Conservation (phyloP, 176 grass and related monocot genomes). For the Melocanna baccifera region DNA sequence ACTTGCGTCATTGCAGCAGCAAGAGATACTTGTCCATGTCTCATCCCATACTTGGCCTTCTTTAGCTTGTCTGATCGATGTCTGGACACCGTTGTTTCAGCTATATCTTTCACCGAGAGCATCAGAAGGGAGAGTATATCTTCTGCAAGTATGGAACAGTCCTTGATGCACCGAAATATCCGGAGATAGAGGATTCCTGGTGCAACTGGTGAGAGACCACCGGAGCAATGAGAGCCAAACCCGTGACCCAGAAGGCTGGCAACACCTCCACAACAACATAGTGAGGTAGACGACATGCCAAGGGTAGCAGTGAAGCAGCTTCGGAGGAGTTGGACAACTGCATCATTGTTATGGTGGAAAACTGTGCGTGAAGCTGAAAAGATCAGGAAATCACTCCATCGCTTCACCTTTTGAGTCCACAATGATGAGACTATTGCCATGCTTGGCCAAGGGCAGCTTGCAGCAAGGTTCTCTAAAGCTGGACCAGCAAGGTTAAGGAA, state of each 20-base stretch:
- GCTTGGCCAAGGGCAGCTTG: slow-evolving; percentile 97
- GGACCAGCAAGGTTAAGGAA: slow-evolving; percentile 97
- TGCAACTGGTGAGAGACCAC: slow-evolving; percentile 83
- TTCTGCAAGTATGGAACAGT: slow-evolving; percentile 78
- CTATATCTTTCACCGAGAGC: slow-evolving; percentile 83
- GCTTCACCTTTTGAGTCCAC: slow-evolving; percentile 95
- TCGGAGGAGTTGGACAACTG: slow-evolving; percentile 78
- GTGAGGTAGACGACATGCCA: slow-evolving; percentile 56
- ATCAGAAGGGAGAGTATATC: slow-evolving; percentile 72
- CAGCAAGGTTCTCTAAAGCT: slow-evolving; percentile 88
- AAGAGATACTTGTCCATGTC: slow-evolving; percentile 70
- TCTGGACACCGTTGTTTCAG: slow-evolving; percentile 46
- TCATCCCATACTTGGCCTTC: slow-evolving; percentile 62
- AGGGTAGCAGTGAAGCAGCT: slow-evolving; percentile 77
- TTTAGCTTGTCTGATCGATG: slow-evolving; percentile 53
- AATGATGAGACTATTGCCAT: slow-evolving; percentile 93
- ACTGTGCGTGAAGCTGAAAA: slow-evolving; percentile 95
- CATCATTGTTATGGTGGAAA: slow-evolving; percentile 90
- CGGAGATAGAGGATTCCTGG: slow-evolving; percentile 93
- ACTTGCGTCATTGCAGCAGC: slow-evolving; percentile 65
- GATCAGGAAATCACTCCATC: slow-evolving; percentile 85
- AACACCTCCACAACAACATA: slow-evolving; percentile 63
- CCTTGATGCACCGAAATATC: slow-evolving; percentile 88
- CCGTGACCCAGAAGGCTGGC: slow-evolving; percentile 89
- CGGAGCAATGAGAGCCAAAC: slow-evolving; percentile 83